Percentiles rank a stretch among this genome's conserved stretches.
phyloP scores from a whole-genome alignment of 1,284 basidiomycete genomes.

The Phylloboletellus chloephorus region DNA sequence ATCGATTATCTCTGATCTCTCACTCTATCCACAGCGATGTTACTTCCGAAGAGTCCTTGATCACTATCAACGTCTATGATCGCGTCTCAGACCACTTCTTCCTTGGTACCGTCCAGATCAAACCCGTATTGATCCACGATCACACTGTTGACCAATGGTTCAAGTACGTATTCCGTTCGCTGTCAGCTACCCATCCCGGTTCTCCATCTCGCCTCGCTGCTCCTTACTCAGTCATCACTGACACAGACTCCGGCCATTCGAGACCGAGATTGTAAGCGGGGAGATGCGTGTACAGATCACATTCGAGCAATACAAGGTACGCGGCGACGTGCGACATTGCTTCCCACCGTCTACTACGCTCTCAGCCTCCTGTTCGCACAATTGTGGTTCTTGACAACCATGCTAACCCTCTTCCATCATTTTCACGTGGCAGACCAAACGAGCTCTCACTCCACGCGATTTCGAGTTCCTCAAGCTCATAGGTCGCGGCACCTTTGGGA shows the following conservation, averaged over 20 bases:
- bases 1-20: slow-evolving; percentile 16
- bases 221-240: slow-evolving; percentile 15
- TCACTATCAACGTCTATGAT: slow-evolving; percentile 93
- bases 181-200: neutral
- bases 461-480: slow-evolving; percentile 99
- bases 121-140: slow-evolving; percentile 84
- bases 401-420: slow-evolving; percentile 13
- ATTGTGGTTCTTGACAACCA: slow-evolving; percentile 19
- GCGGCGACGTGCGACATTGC: slow-evolving; percentile 15
- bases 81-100: slow-evolving; percentile 84
- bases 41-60: slow-evolving; percentile 81
- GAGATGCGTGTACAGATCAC: slow-evolving; percentile 94
- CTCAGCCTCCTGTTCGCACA: slow-evolving; percentile 16
- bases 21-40: slow-evolving; percentile 67
- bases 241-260: slow-evolving; percentile 67
- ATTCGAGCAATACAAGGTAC: slow-evolving; percentile 85
- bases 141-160: slow-evolving; percentile 98
- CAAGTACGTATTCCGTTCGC: slow-evolving; percentile 51
- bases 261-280: slow-evolving; percentile 79
- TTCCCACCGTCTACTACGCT: slow-evolving; percentile 23
- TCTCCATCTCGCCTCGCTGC: neutral
- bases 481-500: slow-evolving; percentile 97
- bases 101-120: slow-evolving; percentile 88
- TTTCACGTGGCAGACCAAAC: slow-evolving; percentile 56
- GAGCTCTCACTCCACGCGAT: slow-evolving; percentile 82